Percentiles rank a stretch among this genome's conserved stretches.
phyloP scores from a whole-genome alignment of 495 filamentous ascomycete genomes.

The Xylaria grammica region DNA sequence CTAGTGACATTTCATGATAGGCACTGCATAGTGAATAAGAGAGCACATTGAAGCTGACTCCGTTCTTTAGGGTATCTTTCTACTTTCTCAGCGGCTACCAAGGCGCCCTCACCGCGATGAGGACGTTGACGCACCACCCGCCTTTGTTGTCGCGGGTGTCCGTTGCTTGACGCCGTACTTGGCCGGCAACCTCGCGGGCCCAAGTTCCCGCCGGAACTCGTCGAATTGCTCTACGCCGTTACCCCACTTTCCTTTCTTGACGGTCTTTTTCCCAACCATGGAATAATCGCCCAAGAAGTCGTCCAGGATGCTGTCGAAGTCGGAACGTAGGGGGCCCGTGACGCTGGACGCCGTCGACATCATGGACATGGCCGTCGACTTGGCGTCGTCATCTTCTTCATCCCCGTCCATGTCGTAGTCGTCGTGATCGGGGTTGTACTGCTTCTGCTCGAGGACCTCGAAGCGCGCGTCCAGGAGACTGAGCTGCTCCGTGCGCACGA shows the following conservation, averaged over 20 bases:
- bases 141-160: conserved; percentile 10
- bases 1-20: neutral
- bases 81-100: conserved; percentile 24
- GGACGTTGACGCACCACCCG: conserved; percentile 24
- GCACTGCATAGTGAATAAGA: neutral
- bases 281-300: conserved; percentile 85
- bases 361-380: conserved; percentile 42
- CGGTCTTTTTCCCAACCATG: conserved; percentile 75
- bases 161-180: conserved; percentile 25
- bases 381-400: conserved; percentile 53
- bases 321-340: conserved; percentile 62
- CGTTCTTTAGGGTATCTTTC: conserved; percentile 20
- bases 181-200: conserved; percentile 65
- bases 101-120: conserved; percentile 25
- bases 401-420: conserved; percentile 52
- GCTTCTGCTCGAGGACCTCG: conserved; percentile 79
- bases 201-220: conserved; percentile 81
- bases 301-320: conserved; percentile 90
- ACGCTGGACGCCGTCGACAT: conserved; percentile 57
- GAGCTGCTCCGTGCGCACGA: conserved; percentile 87
- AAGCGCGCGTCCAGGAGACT: conserved; percentile 87
- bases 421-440: conserved; percentile 79
- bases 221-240: conserved; percentile 88
- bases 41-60: neutral
- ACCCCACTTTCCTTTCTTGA: conserved; percentile 81